phyloP scores from a whole-genome alignment of 495 filamentous ascomycete species.

The Aspergillus asperescens region DNA sequence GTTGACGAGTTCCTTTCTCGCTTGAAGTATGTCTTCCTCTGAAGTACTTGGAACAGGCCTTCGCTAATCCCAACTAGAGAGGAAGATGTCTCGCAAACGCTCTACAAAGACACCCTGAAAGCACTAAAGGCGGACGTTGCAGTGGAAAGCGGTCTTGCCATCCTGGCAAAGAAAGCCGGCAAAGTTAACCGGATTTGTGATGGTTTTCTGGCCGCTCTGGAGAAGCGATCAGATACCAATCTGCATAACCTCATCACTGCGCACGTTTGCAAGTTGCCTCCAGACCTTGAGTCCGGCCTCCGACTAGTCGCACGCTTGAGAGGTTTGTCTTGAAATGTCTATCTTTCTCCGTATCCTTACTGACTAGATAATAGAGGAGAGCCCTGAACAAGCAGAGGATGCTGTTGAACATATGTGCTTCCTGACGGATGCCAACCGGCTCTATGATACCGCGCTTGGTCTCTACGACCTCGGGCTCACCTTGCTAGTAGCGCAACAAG shows the following conservation, averaged over 20 bases:
- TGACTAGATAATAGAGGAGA: slow-evolving; percentile 43
- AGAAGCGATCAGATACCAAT: slow-evolving; percentile 57
- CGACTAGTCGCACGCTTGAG: slow-evolving; percentile 69
- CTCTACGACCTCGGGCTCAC: slow-evolving; percentile 88
- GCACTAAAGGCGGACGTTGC: slow-evolving; percentile 22
- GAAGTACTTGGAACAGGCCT: neutral
- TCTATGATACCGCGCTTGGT: slow-evolving; percentile 89
- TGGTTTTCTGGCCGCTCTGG: slow-evolving; percentile 66
- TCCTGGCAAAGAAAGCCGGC: slow-evolving; percentile 30
- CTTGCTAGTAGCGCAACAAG: slow-evolving; percentile 87
- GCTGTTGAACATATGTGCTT: slow-evolving; percentile 97
- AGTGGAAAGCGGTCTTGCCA: slow-evolving; percentile 2
- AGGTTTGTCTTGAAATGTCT: slow-evolving; percentile 32
- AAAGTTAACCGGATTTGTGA: slow-evolving; percentile 89
- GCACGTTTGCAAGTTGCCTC: slow-evolving; percentile 86
- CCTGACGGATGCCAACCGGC: slow-evolving; percentile 81
- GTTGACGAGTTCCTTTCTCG: slow-evolving; percentile 92
- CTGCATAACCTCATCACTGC: slow-evolving; percentile 92
- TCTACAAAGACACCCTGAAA: slow-evolving; percentile 79
- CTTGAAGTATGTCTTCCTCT: slow-evolving; percentile 54
- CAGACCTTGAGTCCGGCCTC: slow-evolving; percentile 82
- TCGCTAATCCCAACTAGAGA: slow-evolving; percentile 47
- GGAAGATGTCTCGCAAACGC: slow-evolving; percentile 88
- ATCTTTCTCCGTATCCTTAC: neutral
- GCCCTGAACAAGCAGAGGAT: slow-evolving; percentile 65